Base-by-base conservation (phyloP, 1,284 basidiomycete species). In the Laetiporus sulphureus region DNA sequence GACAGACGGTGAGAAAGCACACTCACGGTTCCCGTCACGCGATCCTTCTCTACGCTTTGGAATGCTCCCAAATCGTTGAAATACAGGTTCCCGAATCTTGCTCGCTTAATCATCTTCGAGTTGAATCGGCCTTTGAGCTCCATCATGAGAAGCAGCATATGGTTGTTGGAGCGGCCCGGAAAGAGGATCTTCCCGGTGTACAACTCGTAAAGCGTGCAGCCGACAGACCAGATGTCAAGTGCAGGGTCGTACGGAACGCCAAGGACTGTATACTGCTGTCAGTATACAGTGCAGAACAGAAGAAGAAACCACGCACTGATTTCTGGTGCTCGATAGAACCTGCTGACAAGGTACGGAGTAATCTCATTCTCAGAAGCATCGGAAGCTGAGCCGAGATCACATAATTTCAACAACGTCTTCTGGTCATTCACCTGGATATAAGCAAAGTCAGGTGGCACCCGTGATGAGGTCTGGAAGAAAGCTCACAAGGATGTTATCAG, bases 111-210 rank as follows among this genome's bases (percentile, higher is more conserved):
- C 78, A 93, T 83, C 64, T 94, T 93, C 52, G 80, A 75, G 53
- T 92, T 94, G 65, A 99, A 89, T 36, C 92, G 80, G 24, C 96
- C 95, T 61, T 91, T 93, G 32, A 96, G 72, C 64, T 98, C 93
- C 91, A 94, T 94, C 87, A 94, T 93, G 47, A 92, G 79, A 46
- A 93, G 73, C 11, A 99, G 71, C 95, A 99, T 98, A 56, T 99
- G 93, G 59, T 98, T 98, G 68, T 99, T 99, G 22, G 87, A 91
- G 23, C 91, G 80, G 11, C 95, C 96, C 0, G 96, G 94, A 60
- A 99, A 94, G 22, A 99, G 78, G 44, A 99, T 99, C 69, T 97
- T 97, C 62, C 96, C 96, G 2, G 95, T 99, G 65, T 93, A 98
- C 4, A 99, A 73, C 63, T 99, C 96, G 65, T 94, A 99, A 5